Percentiles rank a stretch among this genome's conserved stretches.
These are phyloP conservation scores for Neoboletus brunneissimus DNA, from an alignment of 768 basidiomycete genomes.

Conservation along the genomic window DNA sequence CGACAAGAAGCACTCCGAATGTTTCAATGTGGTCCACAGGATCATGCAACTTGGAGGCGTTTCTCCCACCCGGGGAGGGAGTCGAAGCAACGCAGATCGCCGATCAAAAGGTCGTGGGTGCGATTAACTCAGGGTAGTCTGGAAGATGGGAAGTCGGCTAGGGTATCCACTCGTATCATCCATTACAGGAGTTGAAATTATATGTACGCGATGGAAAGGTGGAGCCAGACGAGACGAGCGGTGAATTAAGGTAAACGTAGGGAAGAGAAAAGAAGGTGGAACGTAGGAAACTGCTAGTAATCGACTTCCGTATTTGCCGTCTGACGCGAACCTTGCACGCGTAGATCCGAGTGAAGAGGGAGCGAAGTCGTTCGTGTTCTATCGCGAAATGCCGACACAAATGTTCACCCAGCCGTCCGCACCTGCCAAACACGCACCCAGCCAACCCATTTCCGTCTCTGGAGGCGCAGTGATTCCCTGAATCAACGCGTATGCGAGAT, in stretches of 20 bases:
- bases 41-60: no score
- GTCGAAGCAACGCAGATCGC: neutral
- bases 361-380: conserved; percentile 3
- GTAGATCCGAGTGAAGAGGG: neutral
- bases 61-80: neutral
- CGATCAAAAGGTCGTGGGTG: neutral
- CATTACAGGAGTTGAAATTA: conserved; percentile 14
- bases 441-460: conserved; percentile 90
- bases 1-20: neutral
- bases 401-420: conserved; percentile 96
- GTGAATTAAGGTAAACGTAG: conserved; percentile 6
- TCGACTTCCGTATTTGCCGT: neutral
- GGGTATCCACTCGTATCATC: conserved; percentile 11
- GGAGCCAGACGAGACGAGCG: neutral
- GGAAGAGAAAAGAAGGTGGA: neutral
- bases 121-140: neutral
- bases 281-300: neutral
- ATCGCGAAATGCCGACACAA: conserved; percentile 61
- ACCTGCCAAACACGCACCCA: conserved; percentile 87
- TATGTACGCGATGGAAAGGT: conserved; percentile 8
- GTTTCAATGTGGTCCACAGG: neutral
- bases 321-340: neutral
- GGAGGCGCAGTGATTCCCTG: conserved; percentile 83
- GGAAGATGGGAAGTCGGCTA: neutral
- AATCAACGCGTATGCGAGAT: conserved; percentile 73